Percentiles rank a stretch among this genome's conserved stretches.
These are phyloP conservation scores for Amorphotheca resinae DNA, from an alignment of 495 filamentous ascomycete genomes.

Conservation along the genomic window DNA sequence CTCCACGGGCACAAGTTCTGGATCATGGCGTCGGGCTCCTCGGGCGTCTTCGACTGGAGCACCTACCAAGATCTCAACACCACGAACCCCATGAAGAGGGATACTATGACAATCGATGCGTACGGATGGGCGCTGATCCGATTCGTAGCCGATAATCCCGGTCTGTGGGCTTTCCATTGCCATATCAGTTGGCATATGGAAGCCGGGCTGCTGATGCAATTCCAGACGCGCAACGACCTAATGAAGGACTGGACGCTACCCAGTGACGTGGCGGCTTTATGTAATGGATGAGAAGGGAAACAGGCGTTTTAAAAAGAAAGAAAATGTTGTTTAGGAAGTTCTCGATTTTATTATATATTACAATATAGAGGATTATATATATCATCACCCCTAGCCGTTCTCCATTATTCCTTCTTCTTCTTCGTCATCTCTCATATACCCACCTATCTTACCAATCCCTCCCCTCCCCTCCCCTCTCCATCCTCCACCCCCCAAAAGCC, in stretches of 20 bases:
- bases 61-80: constrained; percentile 23
- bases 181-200: constrained; percentile 74
- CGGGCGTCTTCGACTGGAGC: constrained; percentile 29
- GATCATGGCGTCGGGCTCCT: constrained; percentile 39
- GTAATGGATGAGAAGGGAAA: constrained; percentile 12
- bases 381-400: too few species aligned
- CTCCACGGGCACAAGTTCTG: constrained; percentile 73
- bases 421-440: too few species aligned
- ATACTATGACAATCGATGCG: constrained; percentile 42
- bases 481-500: too few species aligned
- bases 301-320: too few species aligned
- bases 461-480: too few species aligned
- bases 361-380: too few species aligned
- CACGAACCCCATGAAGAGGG: constrained; percentile 37
- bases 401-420: too few species aligned
- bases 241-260: constrained; percentile 31
- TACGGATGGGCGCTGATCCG: constrained; percentile 46
- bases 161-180: constrained; percentile 71
- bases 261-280: constrained; percentile 26
- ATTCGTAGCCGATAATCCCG: constrained; percentile 57
- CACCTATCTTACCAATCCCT: too few species aligned
- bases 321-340: too few species aligned
- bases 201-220: constrained; percentile 53
- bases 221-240: constrained; percentile 31
- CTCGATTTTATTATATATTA: too few species aligned